These are phyloP conservation scores for Leccinum olivaceoglutinosum DNA, from an alignment of 1,284 basidiomycete species.

Conservation along the genomic window DNA sequence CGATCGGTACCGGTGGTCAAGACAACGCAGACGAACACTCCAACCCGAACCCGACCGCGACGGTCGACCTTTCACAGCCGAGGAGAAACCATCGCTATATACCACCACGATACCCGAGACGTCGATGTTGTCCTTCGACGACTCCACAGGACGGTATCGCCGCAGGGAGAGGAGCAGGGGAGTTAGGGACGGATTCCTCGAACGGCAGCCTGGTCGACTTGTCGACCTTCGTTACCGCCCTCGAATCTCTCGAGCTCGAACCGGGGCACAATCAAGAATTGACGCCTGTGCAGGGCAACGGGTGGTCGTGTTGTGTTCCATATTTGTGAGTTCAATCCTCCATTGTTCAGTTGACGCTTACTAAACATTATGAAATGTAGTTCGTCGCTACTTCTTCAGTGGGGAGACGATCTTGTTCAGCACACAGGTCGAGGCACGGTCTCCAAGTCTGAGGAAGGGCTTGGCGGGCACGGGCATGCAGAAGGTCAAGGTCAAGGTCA, in stretches of 20 bases:
- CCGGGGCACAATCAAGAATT: conserved; percentile 49
- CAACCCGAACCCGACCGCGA: not conserved
- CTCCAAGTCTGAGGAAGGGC: too few relatives aligned
- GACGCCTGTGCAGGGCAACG: conserved; percentile 55
- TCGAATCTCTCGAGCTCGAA: conserved; percentile 16
- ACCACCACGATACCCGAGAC: conserved; percentile 6
- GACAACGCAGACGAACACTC: not conserved
- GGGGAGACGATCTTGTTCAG: conserved; percentile 48
- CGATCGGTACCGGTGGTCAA: not conserved
- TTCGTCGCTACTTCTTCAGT: conserved; percentile 35
- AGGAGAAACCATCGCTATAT: not conserved
- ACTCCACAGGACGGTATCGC: conserved; percentile 2
- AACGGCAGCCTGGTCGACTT: conserved; percentile 44
- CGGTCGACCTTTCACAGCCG: conserved; percentile 9
- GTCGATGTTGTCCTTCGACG: not conserved
- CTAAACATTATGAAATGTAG: conserved; percentile 26
- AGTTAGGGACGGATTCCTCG: conserved; percentile 39
- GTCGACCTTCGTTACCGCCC: conserved; percentile 32
- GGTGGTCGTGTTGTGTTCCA: conserved; percentile 30
- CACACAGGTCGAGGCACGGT: conserved; percentile 36
- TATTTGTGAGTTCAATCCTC: conserved; percentile 36
- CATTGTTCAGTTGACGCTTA: not conserved
- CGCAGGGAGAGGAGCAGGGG: conserved; percentile 20
- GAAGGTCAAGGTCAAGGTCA: conserved; percentile 27
- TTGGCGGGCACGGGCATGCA: too few relatives aligned